These are phyloP conservation scores for Inga laurina DNA, from an alignment of 306 rosid genomes.

Conservation along the genomic window DNA sequence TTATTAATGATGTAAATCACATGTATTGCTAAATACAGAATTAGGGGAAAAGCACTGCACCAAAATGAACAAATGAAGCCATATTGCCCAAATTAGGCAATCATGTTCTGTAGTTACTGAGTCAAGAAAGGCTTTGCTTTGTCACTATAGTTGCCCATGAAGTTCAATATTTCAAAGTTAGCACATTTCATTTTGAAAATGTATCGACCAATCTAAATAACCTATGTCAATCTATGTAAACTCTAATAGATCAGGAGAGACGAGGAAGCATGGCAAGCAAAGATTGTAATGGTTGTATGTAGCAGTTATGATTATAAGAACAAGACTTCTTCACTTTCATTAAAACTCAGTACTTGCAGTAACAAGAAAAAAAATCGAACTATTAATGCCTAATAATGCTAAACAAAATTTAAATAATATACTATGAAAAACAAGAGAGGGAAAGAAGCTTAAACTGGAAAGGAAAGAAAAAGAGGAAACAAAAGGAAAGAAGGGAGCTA, in stretches of 20 bases:
- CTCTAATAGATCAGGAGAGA: too few species aligned
- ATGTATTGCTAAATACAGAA: not conserved
- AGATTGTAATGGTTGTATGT: not conserved
- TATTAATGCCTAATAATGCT: too few species aligned
- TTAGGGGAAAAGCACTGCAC: slow-evolving; percentile 12
- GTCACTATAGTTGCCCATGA: not conserved
- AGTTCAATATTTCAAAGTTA: not conserved
- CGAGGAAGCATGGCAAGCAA: too few species aligned
- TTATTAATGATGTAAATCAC: not conserved
- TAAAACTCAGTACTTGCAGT: not conserved
- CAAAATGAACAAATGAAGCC: not conserved
- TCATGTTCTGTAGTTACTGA: not conserved
- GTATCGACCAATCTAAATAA: not conserved
- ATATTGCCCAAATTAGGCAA: not conserved
- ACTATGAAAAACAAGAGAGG: too few species aligned
- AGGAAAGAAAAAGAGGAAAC: too few species aligned
- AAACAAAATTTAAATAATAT: too few species aligned
- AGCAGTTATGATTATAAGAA: not conserved
- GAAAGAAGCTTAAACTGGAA: too few species aligned
- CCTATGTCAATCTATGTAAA: not conserved
- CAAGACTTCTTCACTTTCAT: slow-evolving; percentile 12
- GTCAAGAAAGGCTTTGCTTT: not conserved
- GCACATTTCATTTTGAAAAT: not conserved
- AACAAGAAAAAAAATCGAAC: not conserved
- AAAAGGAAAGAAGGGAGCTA: too few species aligned